Base-by-base conservation (phyloP, 441 rosid genomes). In the Flueggea neowawraea region DNA sequence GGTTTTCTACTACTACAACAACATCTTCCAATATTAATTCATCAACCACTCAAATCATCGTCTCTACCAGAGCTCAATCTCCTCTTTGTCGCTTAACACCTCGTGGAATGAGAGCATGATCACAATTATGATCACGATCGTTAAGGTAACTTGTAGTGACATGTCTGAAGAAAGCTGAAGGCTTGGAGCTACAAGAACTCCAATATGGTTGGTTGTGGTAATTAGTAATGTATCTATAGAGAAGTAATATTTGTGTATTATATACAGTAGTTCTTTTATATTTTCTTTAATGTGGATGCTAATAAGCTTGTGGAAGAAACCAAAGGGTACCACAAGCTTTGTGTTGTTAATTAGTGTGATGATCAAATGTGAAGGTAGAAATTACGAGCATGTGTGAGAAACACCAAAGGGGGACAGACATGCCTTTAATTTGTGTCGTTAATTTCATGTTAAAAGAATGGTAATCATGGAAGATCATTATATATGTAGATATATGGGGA, bases 1-100 rank as follows among this genome's bases (percentile, higher is more conserved):
- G 60, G 32, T 77, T 73, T 64, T 52, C 77, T 36, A 33, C 73
- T 5, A 59, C 82, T 32, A 22, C 28, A 2, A 58, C 73, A 2
- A 47, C 60, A 9, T 49, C 73, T 4, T 54, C 73, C n/a, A 47
- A 62, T 64, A 41, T 62, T 13, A 12, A 73, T 68, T 51, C 79
- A 4, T 36, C 78, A 2, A 31, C 77, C 16, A 45, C 82, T 16
- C 75, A 80, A 67, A 78, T 80, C 61, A 41, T 76, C 7, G 70
- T 84, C 52, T 79, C 88, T 2, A 72, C 78, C 2, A 80, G 85
- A 10, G 73, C 75, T 60, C 84, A 84, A 32, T 84, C 90, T 69
- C 88, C 94, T 1, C 85, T 78, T n/a, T 45, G 52, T 51, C 77
- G 85, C 3, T 52, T 82, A 48, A 73, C 73, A 56, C 54, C 85